Base-by-base conservation (phyloP, 2,329 filamentous ascomycete genomes). In the Claviceps africana region DNA sequence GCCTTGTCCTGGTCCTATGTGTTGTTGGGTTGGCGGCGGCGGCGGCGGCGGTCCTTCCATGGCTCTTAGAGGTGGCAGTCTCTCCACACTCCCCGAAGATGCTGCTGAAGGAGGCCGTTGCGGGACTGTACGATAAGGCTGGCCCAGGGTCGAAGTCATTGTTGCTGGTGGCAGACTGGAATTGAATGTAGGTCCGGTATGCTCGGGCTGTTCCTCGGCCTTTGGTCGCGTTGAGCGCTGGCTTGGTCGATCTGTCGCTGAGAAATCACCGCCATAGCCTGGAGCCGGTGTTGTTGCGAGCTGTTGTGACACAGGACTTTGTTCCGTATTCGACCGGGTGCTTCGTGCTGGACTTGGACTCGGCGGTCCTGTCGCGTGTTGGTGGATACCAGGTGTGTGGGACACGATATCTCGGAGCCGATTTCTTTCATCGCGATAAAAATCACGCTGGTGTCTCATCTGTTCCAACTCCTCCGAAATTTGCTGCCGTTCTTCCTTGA, bases 351-450 rank as follows among this genome's bases (percentile, higher is more conserved):
- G 63, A 17, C 35, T 52, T 19, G 78, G 78, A 59, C 75, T 81
- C n/a, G 71, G 70, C 8, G 75, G 76, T 4, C 72, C 74, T 48
- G 72, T 72, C 4, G 74, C 77, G 49, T 73, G 68, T 35, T 79
- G 72, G 58, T 72, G 72, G 56, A 77, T 74, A 31, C 76, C 74
- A 2, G 81, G 76, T 4, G 79, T 78, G 56, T 79, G 76, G 48
- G 75, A 67, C 1, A 88, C 71, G 35, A 88, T 67, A n/a, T 83
- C 79, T 50, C 81, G 75, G 56, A 90, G 76, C 48, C 85, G 79
- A 60, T 89, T 83, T 48, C 86, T 75, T 59, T 93, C 86, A 9
- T 73, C 72, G 46, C 81, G 77, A 64, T 91, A 91, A 64, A 82
- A 88, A 54, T 91, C 84, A 31, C 78, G 73, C 60, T 89, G 83